phyloP scores from a whole-genome alignment of 192 early-diverging fungal species.

The Paraglomus brasilianum region DNA sequence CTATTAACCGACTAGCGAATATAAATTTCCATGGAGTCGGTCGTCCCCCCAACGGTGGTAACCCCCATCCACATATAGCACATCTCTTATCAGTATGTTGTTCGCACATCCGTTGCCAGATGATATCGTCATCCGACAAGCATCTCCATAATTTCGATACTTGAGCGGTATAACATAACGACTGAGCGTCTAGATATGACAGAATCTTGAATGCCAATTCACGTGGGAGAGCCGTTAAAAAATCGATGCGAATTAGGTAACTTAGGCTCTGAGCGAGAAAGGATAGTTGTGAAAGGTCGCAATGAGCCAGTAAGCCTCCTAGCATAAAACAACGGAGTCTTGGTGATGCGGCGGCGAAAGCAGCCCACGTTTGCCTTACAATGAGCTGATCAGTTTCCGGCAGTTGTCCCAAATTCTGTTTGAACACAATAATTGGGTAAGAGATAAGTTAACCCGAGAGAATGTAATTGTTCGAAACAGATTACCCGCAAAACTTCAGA shows the following conservation, averaged over 20 bases:
- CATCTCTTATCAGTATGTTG: constrained; percentile 98
- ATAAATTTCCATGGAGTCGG: constrained; percentile 86
- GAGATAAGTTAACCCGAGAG: too few species aligned
- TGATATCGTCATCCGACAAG: constrained; percentile 85
- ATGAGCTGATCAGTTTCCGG: constrained; percentile 55
- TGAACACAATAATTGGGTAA: too few species aligned
- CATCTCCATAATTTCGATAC: constrained; percentile 79
- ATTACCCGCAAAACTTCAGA: too few species aligned
- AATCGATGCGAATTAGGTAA: constrained; percentile 79
- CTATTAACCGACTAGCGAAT: constrained; percentile 86
- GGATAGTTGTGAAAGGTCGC: constrained; percentile 85
- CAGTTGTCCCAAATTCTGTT: constrained; percentile 58
- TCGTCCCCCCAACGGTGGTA: constrained; percentile 74
- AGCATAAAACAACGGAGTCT: constrained; percentile 67
- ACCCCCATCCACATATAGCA: constrained; percentile 94
- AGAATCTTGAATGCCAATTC: constrained; percentile 86
- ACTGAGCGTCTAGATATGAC: constrained; percentile 87
- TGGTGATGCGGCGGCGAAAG: constrained; percentile 67
- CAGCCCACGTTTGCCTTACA: constrained; percentile 69
- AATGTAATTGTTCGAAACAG: too few species aligned
- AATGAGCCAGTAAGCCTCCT: constrained; percentile 74
- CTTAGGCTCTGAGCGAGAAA: constrained; percentile 70
- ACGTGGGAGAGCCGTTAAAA: constrained; percentile 68
- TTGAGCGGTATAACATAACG: constrained; percentile 89
- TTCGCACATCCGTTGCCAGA: constrained; percentile 97